phyloP scores from a whole-genome alignment of 1,284 basidiomycete species.

The Ceratobasidium sp. region DNA sequence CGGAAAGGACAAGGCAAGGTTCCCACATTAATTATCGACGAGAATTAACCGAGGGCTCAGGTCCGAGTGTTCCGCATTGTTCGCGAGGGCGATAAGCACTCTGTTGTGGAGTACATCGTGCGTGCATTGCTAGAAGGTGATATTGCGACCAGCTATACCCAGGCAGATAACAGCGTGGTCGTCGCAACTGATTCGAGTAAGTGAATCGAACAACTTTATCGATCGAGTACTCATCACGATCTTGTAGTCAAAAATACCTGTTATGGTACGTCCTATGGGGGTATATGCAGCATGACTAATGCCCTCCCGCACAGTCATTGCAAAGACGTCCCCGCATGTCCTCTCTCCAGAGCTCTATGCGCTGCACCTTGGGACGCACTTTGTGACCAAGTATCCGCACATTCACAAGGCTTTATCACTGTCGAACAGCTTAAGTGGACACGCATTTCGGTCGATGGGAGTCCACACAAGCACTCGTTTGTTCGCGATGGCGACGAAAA shows the following conservation, averaged over 20 bases:
- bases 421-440: constrained; percentile 87
- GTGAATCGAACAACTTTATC: constrained; percentile 45
- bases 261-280: constrained; percentile 64
- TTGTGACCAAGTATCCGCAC: constrained; percentile 85
- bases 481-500: constrained; percentile 91
- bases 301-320: constrained; percentile 62
- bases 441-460: constrained; percentile 66
- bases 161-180: constrained; percentile 83
- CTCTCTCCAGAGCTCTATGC: constrained; percentile 86
- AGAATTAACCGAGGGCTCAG: constrained; percentile 5
- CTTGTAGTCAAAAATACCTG: constrained; percentile 87
- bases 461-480: constrained; percentile 80
- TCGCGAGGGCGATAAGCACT: constrained; percentile 66
- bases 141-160: constrained; percentile 76
- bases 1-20: constrained; percentile 73
- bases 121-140: constrained; percentile 79
- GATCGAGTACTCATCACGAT: constrained; percentile 37
- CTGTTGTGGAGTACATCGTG: constrained; percentile 83
- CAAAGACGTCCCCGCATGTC: constrained; percentile 85
- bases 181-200: constrained; percentile 88
- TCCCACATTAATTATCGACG: neutral
- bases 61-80: constrained; percentile 85
- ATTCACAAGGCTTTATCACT: constrained; percentile 77
- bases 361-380: constrained; percentile 82
- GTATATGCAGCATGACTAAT: neutral